These are phyloP conservation scores for Lichtheimia ornata DNA, from an alignment of 371 early-diverging fungal genomes.

Conservation along the genomic window DNA sequence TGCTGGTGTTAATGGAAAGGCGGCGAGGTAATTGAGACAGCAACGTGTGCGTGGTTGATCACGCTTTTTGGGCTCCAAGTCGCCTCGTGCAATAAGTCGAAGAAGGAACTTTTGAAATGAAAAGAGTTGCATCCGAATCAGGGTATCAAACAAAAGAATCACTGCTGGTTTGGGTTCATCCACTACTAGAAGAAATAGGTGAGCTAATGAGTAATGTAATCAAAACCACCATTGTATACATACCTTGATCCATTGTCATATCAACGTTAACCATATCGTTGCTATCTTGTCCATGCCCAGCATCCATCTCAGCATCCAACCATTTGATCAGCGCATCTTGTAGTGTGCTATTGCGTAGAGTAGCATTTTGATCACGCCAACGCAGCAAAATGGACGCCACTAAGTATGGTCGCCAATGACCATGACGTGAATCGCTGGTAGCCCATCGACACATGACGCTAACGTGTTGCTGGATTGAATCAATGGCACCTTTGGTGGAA, in stretches of 20 bases:
- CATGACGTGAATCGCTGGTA: slow-evolving; percentile 50
- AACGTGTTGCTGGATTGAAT: slow-evolving; percentile 18
- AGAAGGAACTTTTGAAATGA: slow-evolving; percentile 65
- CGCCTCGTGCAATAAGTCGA: slow-evolving; percentile 69
- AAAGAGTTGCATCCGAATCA: slow-evolving; percentile 59
- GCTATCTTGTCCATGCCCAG: background rate
- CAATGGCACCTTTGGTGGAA: slow-evolving; percentile 10
- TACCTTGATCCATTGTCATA: slow-evolving; percentile 4
- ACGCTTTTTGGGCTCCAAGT: slow-evolving; percentile 48
- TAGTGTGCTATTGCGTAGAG: slow-evolving; percentile 22
- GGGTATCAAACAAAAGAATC: slow-evolving; percentile 55
- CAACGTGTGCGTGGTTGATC: slow-evolving; percentile 41
- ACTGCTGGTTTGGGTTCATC: slow-evolving; percentile 16
- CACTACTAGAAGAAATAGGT: background rate
- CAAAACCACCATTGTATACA: background rate
- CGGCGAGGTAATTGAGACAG: slow-evolving; percentile 55
- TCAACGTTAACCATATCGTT: slow-evolving; percentile 9
- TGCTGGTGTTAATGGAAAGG: slow-evolving; percentile 49
- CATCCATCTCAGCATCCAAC: slow-evolving; percentile 32
- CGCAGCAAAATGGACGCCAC: slow-evolving; percentile 51
- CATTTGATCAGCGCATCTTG: slow-evolving; percentile 51
- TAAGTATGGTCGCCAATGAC: slow-evolving; percentile 63
- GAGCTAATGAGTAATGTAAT: background rate
- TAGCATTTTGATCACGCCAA: slow-evolving; percentile 48
- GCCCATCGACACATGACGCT: slow-evolving; percentile 63